Evolutionary conservation across 441 rosid species (phyloP).

Genomic region (Rhodomyrtus psidioides): DNA sequence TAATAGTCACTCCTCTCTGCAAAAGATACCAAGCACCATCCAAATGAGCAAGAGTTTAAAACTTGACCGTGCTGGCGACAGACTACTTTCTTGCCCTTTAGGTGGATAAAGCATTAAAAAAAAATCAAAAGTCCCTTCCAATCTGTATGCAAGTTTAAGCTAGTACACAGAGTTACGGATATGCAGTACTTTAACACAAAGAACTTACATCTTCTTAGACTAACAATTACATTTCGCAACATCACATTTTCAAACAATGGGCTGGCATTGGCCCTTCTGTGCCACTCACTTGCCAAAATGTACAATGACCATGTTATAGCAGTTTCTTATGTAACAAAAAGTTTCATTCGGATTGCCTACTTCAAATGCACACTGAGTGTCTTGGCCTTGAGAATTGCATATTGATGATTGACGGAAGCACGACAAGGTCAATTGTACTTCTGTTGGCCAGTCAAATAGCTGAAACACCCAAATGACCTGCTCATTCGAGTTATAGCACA

Average conservation of each 20-base stretch:
- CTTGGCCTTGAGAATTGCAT: background rate
- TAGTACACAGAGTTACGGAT: background rate
- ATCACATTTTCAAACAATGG: background rate
- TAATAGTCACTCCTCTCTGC: constrained; percentile 76
- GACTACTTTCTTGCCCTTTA: background rate
- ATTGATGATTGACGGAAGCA: background rate
- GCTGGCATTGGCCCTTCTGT: background rate
- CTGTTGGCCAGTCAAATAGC: background rate
- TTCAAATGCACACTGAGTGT: background rate
- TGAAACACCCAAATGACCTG: background rate
- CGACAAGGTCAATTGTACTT: background rate
- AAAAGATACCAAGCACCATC: background rate
- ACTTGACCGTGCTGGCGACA: background rate
- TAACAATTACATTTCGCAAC: background rate
- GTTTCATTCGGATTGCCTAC: background rate
- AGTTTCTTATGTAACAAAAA: background rate
- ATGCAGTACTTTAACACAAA: background rate
- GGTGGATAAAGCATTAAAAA: background rate
- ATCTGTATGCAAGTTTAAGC: background rate
- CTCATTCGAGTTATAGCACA: background rate
- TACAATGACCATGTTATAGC: background rate
- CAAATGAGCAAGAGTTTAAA: background rate
- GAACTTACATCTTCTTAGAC: background rate
- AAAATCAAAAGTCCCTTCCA: background rate
- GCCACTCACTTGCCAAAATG: background rate